Conservation (phyloP, 1,139 yeast genomes). For the Trichomonascaceae sp. region DNA sequence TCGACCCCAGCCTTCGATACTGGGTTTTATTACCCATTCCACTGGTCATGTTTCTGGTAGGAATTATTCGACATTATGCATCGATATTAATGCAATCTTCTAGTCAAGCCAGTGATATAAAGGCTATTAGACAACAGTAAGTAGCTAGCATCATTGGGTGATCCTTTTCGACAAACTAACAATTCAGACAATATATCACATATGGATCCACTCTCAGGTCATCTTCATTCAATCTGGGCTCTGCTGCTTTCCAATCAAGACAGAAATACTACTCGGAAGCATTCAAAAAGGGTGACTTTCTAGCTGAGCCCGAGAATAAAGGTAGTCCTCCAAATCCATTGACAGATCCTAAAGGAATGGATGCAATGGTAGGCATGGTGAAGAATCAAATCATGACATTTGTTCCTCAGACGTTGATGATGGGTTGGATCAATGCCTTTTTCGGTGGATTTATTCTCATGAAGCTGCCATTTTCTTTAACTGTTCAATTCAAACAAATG, state of each 20-base stretch:
- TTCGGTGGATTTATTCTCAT: conserved; percentile 87
- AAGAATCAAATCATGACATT: conserved; percentile 77
- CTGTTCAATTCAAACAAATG: conserved; percentile 86
- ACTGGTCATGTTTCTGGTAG: conserved; percentile 85
- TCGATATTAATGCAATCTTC: conserved; percentile 54
- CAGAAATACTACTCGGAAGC: conserved; percentile 41
- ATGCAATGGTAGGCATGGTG: conserved; percentile 72
- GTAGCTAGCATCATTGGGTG: no score
- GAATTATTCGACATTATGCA: conserved; percentile 66
- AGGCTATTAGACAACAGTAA: conserved; percentile 53
- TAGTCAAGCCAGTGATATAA: conserved; percentile 49
- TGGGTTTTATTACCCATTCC: conserved; percentile 94
- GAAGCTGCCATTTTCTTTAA: conserved; percentile 76
- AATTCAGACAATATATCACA: conserved; percentile 38
- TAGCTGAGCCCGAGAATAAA: conserved; percentile 42
- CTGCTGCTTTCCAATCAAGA: conserved; percentile 44
- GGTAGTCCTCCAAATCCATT: conserved; percentile 50
- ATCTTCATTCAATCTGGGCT: conserved; percentile 44
- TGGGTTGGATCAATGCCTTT: conserved; percentile 95
- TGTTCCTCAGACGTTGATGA: conserved; percentile 85
- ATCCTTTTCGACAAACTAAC: no score
- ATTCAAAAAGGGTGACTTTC: conserved; percentile 47
- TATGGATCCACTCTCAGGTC: conserved; percentile 50
- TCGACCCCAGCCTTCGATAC: conserved; percentile 76
- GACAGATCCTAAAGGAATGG: conserved; percentile 64